Conservation (phyloP, 2,329 filamentous ascomycete species). For the Aureobasidium melanogenum region DNA sequence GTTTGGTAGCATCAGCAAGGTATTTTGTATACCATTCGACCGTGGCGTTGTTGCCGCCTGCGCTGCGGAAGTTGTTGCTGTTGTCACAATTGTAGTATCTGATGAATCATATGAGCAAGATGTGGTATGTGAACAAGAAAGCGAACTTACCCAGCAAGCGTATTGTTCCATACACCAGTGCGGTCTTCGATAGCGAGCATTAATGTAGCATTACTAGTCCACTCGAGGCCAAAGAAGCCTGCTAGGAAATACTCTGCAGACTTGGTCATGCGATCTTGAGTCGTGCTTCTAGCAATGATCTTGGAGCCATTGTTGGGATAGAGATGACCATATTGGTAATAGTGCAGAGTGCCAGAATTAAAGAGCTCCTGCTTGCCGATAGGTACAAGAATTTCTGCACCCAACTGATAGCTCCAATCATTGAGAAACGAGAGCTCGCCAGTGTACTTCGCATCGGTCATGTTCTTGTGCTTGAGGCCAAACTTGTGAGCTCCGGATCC, state of each 20-base stretch:
- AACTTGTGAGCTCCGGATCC: slow-evolving; percentile 47
- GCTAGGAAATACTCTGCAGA: slow-evolving; percentile 70
- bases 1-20: slow-evolving; percentile 53
- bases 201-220: slow-evolving; percentile 63
- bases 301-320: slow-evolving; percentile 62
- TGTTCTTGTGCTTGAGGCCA: slow-evolving; percentile 49
- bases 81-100: slow-evolving; percentile 57
- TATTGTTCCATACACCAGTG: slow-evolving; percentile 49
- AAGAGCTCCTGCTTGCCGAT: slow-evolving; percentile 66
- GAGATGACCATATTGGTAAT: slow-evolving; percentile 62
- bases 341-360: slow-evolving; percentile 60
- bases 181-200: slow-evolving; percentile 59
- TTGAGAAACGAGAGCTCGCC: slow-evolving; percentile 58
- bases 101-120: neutral
- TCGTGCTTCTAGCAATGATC: slow-evolving; percentile 65
- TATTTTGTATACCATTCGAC: slow-evolving; percentile 56
- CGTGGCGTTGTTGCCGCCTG: slow-evolving; percentile 45
- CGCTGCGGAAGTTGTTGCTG: slow-evolving; percentile 35
- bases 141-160: slow-evolving; percentile 45
- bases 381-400: slow-evolving; percentile 62
- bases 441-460: slow-evolving; percentile 46
- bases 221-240: slow-evolving; percentile 69
- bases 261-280: slow-evolving; percentile 69
- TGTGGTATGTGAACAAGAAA: neutral
- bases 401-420: slow-evolving; percentile 60